These are phyloP conservation scores for Phlebopus sp. DNA, from an alignment of 1,284 basidiomycete genomes.

Conservation along the genomic window DNA sequence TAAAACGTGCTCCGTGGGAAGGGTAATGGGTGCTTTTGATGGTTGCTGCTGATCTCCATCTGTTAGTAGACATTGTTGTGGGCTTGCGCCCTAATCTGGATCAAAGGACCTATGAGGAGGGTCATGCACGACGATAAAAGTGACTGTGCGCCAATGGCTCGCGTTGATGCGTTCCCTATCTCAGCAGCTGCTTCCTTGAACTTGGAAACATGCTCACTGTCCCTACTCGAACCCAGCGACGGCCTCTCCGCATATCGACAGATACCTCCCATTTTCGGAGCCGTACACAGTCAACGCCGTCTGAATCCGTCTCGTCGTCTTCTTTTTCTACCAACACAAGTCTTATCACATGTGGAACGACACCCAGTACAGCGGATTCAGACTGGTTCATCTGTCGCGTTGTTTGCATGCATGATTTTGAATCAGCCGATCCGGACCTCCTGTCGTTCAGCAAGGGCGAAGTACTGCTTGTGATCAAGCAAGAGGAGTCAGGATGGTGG, in stretches of 20 bases:
- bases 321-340: constrained; percentile 30
- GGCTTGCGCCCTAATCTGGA: constrained; percentile 1
- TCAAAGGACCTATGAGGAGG: background rate
- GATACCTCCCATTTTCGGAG: constrained; percentile 40
- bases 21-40: constrained; percentile 4
- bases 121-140: constrained; percentile 7
- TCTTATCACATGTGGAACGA: constrained; percentile 26
- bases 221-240: constrained; percentile 23
- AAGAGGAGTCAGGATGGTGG: constrained; percentile 77
- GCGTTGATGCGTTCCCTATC: background rate
- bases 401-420: constrained; percentile 65
- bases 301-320: constrained; percentile 25
- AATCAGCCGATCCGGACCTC: constrained; percentile 56
- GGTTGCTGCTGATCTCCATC: constrained; percentile 11
- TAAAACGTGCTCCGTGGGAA: constrained; percentile 6
- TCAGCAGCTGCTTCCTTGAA: constrained; percentile 3
- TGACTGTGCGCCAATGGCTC: background rate
- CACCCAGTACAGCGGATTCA: constrained; percentile 27
- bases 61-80: background rate
- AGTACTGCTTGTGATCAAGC: constrained; percentile 61
- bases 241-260: constrained; percentile 49
- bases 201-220: constrained; percentile 2
- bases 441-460: constrained; percentile 64
- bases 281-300: constrained; percentile 15
- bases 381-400: constrained; percentile 45